Evolutionary conservation across 2,329 filamentous ascomycete genomes (phyloP).

Genomic region (Penicillium sumatraense): DNA sequence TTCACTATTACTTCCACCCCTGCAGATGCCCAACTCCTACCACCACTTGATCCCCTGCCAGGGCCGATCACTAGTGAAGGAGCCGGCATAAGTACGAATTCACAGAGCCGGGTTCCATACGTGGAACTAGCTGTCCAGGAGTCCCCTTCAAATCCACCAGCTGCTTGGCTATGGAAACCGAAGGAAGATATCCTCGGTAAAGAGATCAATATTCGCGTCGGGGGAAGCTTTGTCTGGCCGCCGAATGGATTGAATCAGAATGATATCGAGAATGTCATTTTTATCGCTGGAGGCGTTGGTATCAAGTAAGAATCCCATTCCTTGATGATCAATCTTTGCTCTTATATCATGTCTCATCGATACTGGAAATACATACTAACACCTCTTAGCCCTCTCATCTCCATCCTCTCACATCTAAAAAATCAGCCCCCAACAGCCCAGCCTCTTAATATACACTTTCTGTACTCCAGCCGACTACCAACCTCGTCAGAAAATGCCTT

Average conservation of each 20-base stretch:
- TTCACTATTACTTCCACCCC: constrained; percentile 87
- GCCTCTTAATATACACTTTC: constrained; percentile 57
- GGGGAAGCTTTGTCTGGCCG: constrained; percentile 81
- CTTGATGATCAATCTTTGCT: not conserved
- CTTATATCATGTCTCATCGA: not conserved
- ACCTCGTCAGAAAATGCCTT: constrained; percentile 9
- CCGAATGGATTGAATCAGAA: constrained; percentile 51
- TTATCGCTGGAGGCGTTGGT: constrained; percentile 81
- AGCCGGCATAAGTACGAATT: constrained; percentile 23
- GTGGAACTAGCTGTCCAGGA: constrained; percentile 80
- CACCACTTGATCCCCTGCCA: constrained; percentile 25
- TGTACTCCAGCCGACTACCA: constrained; percentile 64
- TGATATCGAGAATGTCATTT: constrained; percentile 64
- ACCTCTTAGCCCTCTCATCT: constrained; percentile 66
- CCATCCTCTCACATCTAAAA: constrained; percentile 68
- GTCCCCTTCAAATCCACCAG: constrained; percentile 71
- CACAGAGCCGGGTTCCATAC: constrained; percentile 51
- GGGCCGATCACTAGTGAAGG: constrained; percentile 25
- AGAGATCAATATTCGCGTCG: constrained; percentile 70
- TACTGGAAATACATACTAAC: constrained; percentile 7
- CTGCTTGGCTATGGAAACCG: constrained; percentile 74
- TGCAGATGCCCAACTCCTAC: constrained; percentile 51
- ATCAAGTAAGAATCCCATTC: constrained; percentile 66
- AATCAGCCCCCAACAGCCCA: constrained; percentile 47
- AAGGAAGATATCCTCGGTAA: constrained; percentile 60